Conservation (phyloP, 2,329 filamentous ascomycete genomes). For the Ilyonectria robusta region DNA sequence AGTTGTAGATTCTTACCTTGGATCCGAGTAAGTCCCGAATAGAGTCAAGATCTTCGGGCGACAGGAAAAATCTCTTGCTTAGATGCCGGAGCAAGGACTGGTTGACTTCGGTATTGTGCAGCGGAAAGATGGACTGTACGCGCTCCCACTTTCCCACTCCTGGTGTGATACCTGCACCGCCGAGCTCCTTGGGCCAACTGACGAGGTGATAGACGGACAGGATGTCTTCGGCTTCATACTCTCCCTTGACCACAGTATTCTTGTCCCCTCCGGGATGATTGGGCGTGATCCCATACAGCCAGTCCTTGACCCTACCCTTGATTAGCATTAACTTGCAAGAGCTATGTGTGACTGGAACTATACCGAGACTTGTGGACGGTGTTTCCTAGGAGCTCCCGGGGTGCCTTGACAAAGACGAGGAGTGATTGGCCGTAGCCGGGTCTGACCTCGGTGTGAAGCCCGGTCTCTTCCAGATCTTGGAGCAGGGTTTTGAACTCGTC, state of each 20-base stretch:
- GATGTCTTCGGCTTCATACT: constrained; percentile 75
- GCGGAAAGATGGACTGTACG: constrained; percentile 72
- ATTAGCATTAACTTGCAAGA: background rate
- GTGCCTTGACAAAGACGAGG: constrained; percentile 76
- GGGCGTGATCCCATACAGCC: constrained; percentile 78
- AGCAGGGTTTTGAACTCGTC: constrained; percentile 63
- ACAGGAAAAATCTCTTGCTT: constrained; percentile 67
- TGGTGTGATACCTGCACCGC: constrained; percentile 75
- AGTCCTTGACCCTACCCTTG: constrained; percentile 75
- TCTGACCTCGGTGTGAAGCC: constrained; percentile 79
- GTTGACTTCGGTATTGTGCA: constrained; percentile 73
- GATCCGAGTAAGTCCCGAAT: constrained; percentile 75
- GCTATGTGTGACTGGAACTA: background rate
- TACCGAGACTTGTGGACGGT: constrained; percentile 78
- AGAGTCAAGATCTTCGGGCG: constrained; percentile 66
- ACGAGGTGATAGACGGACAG: constrained; percentile 80
- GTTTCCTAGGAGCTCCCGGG: constrained; percentile 73
- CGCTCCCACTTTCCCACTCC: constrained; percentile 71
- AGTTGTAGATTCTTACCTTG: constrained; percentile 54
- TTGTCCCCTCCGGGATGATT: constrained; percentile 71
- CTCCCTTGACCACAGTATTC: constrained; percentile 65
- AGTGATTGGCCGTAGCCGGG: constrained; percentile 77
- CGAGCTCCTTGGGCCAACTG: constrained; percentile 68
- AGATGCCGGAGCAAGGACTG: constrained; percentile 70
- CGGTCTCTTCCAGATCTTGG: constrained; percentile 71